Conservation (phyloP, 202 grass and related monocot species). For the Setaria italica region DNA sequence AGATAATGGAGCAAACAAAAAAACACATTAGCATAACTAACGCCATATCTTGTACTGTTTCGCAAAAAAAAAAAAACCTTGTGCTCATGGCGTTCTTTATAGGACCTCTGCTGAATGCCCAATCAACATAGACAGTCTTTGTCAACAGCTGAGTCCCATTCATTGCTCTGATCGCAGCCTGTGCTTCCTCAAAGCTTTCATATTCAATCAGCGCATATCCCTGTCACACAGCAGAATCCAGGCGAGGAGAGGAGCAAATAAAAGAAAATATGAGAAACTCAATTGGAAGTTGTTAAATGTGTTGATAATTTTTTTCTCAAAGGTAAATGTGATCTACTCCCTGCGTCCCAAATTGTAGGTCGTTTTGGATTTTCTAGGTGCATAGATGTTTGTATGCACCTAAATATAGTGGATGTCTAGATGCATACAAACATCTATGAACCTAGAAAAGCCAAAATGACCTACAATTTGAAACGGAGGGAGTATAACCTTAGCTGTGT, state of each 20-base stretch:
- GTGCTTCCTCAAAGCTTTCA: constrained; percentile 79
- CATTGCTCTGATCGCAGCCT: constrained; percentile 71
- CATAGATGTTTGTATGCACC: no score
- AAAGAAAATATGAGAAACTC: neutral
- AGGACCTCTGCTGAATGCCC: constrained; percentile 91
- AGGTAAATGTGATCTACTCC: neutral
- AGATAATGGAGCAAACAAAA: constrained; percentile 23
- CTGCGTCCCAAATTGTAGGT: no score
- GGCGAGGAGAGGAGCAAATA: constrained; percentile 5
- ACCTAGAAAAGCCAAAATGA: no score
- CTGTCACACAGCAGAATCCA: constrained; percentile 44
- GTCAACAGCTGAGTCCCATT: constrained; percentile 72
- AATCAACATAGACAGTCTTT: constrained; percentile 83
- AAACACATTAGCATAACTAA: neutral
- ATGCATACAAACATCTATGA: no score
- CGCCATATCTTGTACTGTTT: neutral
- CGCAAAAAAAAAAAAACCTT: constrained; percentile 40
- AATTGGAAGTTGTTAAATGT: neutral
- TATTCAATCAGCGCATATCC: constrained; percentile 97
- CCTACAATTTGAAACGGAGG: no score
- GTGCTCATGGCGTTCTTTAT: constrained; percentile 37
- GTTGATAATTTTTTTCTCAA: neutral
- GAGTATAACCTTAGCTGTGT: neutral
- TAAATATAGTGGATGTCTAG: no score
- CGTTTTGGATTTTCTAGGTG: no score